Evolutionary conservation across 805 yeast genomes (phyloP).

Genomic region (Zygosaccharomyces siamensis): DNA sequence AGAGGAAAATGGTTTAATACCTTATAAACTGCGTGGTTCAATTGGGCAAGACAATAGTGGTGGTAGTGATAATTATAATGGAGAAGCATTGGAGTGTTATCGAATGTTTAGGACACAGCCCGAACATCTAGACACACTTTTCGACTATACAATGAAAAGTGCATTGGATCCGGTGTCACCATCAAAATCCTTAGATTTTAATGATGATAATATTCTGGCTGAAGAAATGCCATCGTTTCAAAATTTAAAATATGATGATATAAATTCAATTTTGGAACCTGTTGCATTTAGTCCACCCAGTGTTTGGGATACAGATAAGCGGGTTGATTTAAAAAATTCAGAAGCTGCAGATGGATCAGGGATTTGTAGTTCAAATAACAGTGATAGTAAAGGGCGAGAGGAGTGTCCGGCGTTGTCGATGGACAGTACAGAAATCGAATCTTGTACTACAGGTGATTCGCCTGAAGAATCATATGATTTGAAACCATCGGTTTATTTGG

Average conservation of each 20-base stretch:
- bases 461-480: conserved; percentile 8
- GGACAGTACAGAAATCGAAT: conserved; percentile 5
- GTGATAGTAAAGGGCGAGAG: neutral
- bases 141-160: conserved; percentile 18
- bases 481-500: conserved; percentile 16
- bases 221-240: conserved; percentile 10
- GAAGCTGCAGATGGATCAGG: neutral
- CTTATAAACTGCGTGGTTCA: neutral
- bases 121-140: conserved; percentile 16
- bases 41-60: neutral
- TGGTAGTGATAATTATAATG: neutral
- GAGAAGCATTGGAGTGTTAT: conserved; percentile 11
- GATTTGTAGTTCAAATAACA: neutral
- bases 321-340: neutral
- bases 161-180: neutral
- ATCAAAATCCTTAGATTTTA: neutral
- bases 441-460: neutral
- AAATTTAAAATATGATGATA: conserved; percentile 9
- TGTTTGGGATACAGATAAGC: neutral
- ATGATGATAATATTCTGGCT: neutral
- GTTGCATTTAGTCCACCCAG: neutral
- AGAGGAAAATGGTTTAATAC: neutral
- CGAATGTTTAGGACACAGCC: conserved; percentile 16
- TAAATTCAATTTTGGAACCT: neutral
- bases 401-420: conserved; percentile 2